Percentiles rank a stretch among this genome's conserved stretches.
Evolutionary conservation across 202 grass and related monocot genomes (phyloP).

Genomic region (Bolboschoenoplectus hybrid): DNA sequence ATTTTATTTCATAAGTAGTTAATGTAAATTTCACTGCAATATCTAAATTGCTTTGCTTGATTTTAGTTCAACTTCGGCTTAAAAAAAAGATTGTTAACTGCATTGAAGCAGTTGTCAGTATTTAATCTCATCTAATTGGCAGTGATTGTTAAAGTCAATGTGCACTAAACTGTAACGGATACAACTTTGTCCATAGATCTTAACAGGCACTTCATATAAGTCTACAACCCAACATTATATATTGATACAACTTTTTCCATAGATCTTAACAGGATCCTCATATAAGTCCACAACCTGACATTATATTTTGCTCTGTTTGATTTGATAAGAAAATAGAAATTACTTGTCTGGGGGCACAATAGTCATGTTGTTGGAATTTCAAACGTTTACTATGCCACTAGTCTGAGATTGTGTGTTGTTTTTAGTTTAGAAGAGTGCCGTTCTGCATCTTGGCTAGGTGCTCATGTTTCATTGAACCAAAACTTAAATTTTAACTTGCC

Average conservation of each 20-base stretch:
- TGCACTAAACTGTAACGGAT: not conserved
- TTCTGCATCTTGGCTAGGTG: not conserved
- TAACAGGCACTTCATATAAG: slow-evolving; percentile 4
- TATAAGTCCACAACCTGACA: not conserved
- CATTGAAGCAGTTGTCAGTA: not conserved
- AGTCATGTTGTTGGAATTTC: not conserved
- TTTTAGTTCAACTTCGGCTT: not conserved
- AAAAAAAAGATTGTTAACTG: not conserved
- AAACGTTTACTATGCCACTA: not conserved
- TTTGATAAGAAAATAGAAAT: not conserved
- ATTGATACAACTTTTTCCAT: not conserved
- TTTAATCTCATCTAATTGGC: not conserved
- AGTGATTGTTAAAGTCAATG: slow-evolving; percentile 17
- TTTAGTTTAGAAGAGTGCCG: not conserved
- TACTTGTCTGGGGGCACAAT: slow-evolving; percentile 17
- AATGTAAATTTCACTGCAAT: not conserved
- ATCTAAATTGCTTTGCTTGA: not conserved
- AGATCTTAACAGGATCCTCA: not conserved
- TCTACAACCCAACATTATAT: not conserved
- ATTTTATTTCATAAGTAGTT: slow-evolving; percentile 3
- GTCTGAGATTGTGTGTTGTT: not conserved
- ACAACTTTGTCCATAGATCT: not conserved
- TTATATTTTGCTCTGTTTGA: slow-evolving; percentile 1
- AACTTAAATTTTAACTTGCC: slow-evolving; percentile 31
- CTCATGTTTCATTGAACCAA: not conserved